Evolutionary conservation across 2,329 filamentous ascomycete genomes (phyloP).

Genomic region (Colletotrichum chlorophyti): DNA sequence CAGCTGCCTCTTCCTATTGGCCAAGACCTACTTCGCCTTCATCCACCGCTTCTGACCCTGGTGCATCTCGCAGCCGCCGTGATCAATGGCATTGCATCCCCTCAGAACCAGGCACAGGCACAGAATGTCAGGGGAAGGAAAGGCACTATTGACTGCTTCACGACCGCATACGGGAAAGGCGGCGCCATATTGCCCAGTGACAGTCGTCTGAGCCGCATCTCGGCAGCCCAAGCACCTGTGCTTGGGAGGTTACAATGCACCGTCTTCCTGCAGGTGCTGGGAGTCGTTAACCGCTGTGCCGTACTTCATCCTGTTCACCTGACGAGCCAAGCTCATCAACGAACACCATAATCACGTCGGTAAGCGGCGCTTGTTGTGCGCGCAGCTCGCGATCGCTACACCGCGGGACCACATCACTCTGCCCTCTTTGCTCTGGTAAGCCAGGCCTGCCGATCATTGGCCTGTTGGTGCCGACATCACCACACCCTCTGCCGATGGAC

Average conservation of each 20-base stretch:
- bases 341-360: neutral
- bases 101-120: neutral
- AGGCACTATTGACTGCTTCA: slow-evolving; percentile 10
- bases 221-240: neutral
- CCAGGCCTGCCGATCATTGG: slow-evolving; percentile 4
- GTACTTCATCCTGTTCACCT: neutral
- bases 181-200: neutral
- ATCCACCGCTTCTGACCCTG: neutral
- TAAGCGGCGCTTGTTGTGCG: slow-evolving; percentile 8
- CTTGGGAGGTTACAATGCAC: slow-evolving; percentile 15
- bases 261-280: slow-evolving; percentile 19
- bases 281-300: neutral
- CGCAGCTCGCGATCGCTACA: neutral
- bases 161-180: neutral
- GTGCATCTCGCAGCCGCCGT: slow-evolving; percentile 14
- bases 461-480: slow-evolving; percentile 5
- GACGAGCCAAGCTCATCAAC: neutral
- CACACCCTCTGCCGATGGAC: slow-evolving; percentile 19
- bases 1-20: slow-evolving; percentile 12
- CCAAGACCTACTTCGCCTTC: neutral
- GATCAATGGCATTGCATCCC: slow-evolving; percentile 1
- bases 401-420: neutral
- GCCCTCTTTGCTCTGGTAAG: neutral
- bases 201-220: neutral
- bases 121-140: neutral